A percentile compares a stretch with the other conserved stretches of the same genome.
These are phyloP conservation scores for Globisporangium splendens DNA, from an alignment of 352 stramenopile genomes.

Conservation along the genomic window DNA sequence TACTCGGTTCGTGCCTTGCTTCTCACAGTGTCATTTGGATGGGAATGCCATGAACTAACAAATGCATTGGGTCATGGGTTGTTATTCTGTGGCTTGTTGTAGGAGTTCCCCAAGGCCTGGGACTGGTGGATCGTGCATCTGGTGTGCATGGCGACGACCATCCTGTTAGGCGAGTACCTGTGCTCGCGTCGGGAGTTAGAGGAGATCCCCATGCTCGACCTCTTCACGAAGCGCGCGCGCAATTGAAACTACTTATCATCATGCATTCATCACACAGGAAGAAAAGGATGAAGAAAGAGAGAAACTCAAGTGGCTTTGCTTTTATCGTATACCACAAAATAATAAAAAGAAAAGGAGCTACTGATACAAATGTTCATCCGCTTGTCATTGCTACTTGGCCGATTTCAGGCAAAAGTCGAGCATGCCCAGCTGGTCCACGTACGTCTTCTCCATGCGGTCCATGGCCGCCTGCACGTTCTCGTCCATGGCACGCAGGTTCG, in stretches of 20 bases:
- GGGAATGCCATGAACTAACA: no score
- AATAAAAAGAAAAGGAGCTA: not conserved
- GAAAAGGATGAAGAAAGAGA: no score
- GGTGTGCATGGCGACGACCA: conserved; percentile 62
- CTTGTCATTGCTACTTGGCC: conserved; percentile 18
- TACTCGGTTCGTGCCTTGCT: conserved; percentile 53
- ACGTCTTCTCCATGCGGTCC: conserved; percentile 66
- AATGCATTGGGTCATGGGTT: no score
- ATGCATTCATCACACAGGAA: not conserved
- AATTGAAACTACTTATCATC: conserved; percentile 26
- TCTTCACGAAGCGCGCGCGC: conserved; percentile 69
- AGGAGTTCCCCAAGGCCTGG: conserved; percentile 85
- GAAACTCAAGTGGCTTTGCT: no score
- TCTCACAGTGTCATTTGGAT: no score
- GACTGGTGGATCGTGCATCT: conserved; percentile 86
- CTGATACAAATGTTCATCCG: conserved; percentile 5
- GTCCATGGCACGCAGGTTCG: conserved; percentile 50
- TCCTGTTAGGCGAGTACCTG: conserved; percentile 86
- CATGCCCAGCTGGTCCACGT: conserved; percentile 69
- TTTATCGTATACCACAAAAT: not conserved
- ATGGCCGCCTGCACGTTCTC: conserved; percentile 54
- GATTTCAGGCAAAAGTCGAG: conserved; percentile 40
- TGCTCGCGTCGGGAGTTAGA: conserved; percentile 84
- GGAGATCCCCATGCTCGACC: conserved; percentile 86
- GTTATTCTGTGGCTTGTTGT: no score